phyloP scores from a whole-genome alignment of 2,329 filamentous ascomycete species.

The Microsporum ferrugineum region DNA sequence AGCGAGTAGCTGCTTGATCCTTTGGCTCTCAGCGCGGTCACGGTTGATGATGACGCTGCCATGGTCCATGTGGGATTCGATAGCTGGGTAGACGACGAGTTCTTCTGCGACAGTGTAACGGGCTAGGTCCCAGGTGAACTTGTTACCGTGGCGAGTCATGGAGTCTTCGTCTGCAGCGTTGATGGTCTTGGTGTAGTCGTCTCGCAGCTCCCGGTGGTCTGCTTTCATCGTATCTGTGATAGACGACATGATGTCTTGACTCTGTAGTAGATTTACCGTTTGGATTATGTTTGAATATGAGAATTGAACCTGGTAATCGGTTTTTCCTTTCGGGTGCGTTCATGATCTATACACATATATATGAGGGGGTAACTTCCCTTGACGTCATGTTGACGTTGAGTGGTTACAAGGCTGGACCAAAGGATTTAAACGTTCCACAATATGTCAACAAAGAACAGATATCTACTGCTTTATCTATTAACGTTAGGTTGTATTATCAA shows the following conservation, averaged over 20 bases:
- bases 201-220: constrained; percentile 34
- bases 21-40: constrained; percentile 13
- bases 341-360: background rate
- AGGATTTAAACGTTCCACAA: background rate
- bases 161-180: constrained; percentile 33
- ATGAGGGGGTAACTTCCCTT: background rate
- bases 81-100: constrained; percentile 44
- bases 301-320: background rate
- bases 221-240: constrained; percentile 31
- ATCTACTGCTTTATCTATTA: background rate
- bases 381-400: background rate
- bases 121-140: constrained; percentile 44
- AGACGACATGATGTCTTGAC: constrained; percentile 12
- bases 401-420: background rate
- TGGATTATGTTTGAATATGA: background rate
- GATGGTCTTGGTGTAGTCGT: constrained; percentile 36
- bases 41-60: constrained; percentile 37
- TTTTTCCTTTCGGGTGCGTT: background rate
- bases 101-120: constrained; percentile 44
- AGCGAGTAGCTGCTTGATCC: constrained; percentile 41
- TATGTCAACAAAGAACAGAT: background rate
- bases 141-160: constrained; percentile 38
- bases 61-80: constrained; percentile 39
- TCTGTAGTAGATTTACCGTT: background rate
- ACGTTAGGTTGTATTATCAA: background rate